phyloP scores from a whole-genome alignment of 805 yeast genomes.

The Teunomyces panamensis region DNA sequence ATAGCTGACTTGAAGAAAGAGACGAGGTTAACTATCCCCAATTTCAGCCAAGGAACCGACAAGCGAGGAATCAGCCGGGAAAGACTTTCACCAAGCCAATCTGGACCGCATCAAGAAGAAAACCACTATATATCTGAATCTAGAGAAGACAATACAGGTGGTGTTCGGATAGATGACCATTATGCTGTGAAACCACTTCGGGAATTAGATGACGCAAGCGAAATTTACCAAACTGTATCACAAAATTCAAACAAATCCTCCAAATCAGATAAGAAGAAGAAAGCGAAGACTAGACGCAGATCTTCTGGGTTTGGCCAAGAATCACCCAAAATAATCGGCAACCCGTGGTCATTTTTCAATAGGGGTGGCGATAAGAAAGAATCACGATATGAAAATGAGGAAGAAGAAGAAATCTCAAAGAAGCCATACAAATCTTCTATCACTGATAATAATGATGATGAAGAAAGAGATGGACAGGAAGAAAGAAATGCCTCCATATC shows the following conservation, averaged over 20 bases:
- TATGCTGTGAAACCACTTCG: conserved; percentile 4
- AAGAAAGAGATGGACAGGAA: neutral
- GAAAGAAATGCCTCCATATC: neutral
- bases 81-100: neutral
- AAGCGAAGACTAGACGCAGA: neutral
- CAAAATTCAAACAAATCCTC: conserved; percentile 4
- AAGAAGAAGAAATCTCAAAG: conserved; percentile 24
- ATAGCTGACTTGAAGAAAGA: neutral
- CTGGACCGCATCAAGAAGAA: neutral
- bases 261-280: neutral
- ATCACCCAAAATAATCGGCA: conserved; percentile 25
- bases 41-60: neutral
- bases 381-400: conserved; percentile 27
- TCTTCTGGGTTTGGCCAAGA: conserved; percentile 12
- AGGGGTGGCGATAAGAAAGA: conserved; percentile 30
- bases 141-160: neutral
- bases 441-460: neutral
- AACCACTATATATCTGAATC: neutral
- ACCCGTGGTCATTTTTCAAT: conserved; percentile 31
- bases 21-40: neutral
- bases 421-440: conserved; percentile 7
- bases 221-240: conserved; percentile 10
- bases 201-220: conserved; percentile 7
- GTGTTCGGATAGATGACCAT: neutral
- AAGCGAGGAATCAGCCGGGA: neutral